Evolutionary conservation across 2,329 filamentous ascomycete genomes (phyloP), one percentile per base, ranked within the genome.

Genomic region (Myriosclerotinia curreyana): DNA sequence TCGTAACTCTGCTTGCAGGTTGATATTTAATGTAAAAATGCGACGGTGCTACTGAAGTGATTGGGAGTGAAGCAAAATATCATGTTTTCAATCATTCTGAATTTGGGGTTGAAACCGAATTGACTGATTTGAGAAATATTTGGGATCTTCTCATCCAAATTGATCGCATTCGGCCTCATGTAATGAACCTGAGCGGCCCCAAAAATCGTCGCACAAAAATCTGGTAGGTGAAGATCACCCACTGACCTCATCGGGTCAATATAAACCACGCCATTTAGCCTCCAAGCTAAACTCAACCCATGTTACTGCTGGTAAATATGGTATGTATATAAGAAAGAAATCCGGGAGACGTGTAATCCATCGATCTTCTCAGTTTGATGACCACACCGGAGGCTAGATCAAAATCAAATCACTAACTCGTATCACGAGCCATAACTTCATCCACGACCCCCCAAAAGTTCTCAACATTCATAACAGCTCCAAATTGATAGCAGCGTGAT

Each of bases 401-500:
- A 20, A 17, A 25, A 25, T 12, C 50, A 5, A 8, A 12, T 48
- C 8, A 20, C 31, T 6, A 34, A 25, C 4, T 22, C 9, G 2
- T 12, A 40, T 22, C n/a, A 8, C 31, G 17, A 6, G 5, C 61
- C 56, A 71, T 46, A 56, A 67, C 56, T 22, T 44, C 53, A 49
- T 66, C 60, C 9, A 71, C 69, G 22, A 70, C 66, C 52, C 68
- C 65, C 71, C 71, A 71, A 48, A 73, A 72, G 34, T 48, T 60
- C 2, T 31, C 58, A 62, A 68, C 68, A 64, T 70, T 68, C 61
- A 73, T 69, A 44, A 72, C 70, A 56, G 69, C 70, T 14, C 71
- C 71, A 67, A 72, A 73, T 20, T 42, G 63, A 66, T 66, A 70
- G 67, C 71, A 73, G 20, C 62, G 58, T 1, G 71, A 70, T 38